Conservation (phyloP, 805 yeast genomes). For the Suhomyces tanzawaensis region DNA sequence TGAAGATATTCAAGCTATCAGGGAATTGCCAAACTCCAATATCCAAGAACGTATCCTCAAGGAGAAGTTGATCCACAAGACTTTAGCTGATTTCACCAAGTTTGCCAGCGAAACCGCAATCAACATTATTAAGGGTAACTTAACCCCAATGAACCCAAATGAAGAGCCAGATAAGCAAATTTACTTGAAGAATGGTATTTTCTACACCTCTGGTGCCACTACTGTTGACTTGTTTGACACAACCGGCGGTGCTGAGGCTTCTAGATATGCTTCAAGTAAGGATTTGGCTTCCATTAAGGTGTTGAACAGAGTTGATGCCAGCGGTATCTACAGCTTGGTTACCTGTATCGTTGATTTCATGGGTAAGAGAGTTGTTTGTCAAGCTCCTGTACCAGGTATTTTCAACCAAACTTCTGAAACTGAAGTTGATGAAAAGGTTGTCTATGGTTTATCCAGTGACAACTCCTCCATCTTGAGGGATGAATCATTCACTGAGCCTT, state of each 20-base stretch:
- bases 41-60: constrained; percentile 68
- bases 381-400: constrained; percentile 94
- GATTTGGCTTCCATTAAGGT: constrained; percentile 73
- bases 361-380: constrained; percentile 86
- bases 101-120: constrained; percentile 80
- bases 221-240: constrained; percentile 53
- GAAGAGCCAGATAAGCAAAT: constrained; percentile 63
- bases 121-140: constrained; percentile 68
- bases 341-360: constrained; percentile 87
- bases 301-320: constrained; percentile 62
- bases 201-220: constrained; percentile 74
- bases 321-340: constrained; percentile 65
- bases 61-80: constrained; percentile 71
- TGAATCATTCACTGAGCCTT: constrained; percentile 50
- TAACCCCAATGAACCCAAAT: constrained; percentile 76
- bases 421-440: constrained; percentile 50
- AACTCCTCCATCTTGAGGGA: constrained; percentile 48
- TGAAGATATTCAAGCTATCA: constrained; percentile 81
- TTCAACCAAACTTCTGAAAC: constrained; percentile 47
- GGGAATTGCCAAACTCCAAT: constrained; percentile 60
- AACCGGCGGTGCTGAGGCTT: constrained; percentile 82
- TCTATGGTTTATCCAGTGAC: constrained; percentile 74
- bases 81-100: constrained; percentile 71
- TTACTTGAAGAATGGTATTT: constrained; percentile 77
- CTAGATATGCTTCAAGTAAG: constrained; percentile 73